These are phyloP conservation scores for Diophrys sp. DNA, from an alignment of 73 alveolate species.

Conservation along the genomic window DNA sequence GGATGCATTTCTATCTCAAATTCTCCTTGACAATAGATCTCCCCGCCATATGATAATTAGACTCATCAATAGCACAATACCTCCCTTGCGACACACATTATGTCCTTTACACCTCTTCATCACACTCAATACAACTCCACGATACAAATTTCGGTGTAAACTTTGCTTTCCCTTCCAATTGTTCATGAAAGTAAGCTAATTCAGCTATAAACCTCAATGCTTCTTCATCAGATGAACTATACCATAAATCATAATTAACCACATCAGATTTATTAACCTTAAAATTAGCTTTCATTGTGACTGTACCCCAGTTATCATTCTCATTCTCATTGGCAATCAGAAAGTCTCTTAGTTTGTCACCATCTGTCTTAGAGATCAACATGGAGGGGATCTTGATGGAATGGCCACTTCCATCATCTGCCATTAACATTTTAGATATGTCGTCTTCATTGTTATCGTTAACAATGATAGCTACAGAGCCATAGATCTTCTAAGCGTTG, in stretches of 20 bases:
- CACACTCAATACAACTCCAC: slow-evolving; percentile 61
- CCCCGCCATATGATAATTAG: slow-evolving; percentile 46
- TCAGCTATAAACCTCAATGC: slow-evolving; percentile 50
- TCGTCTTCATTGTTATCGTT: slow-evolving; percentile 57
- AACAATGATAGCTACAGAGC: slow-evolving; percentile 69
- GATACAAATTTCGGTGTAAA: slow-evolving; percentile 62
- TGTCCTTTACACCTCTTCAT: slow-evolving; percentile 11
- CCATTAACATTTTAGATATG: slow-evolving; percentile 65
- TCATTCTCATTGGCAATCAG: not conserved
- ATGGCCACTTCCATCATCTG: slow-evolving; percentile 96
- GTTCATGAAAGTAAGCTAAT: slow-evolving; percentile 19
- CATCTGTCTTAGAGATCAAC: slow-evolving; percentile 69
- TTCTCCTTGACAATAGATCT: slow-evolving; percentile 59
- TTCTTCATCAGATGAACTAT: slow-evolving; percentile 44
- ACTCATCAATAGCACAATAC: slow-evolving; percentile 65
- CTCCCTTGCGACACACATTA: slow-evolving; percentile 65
- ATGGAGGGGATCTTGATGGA: slow-evolving; percentile 80
- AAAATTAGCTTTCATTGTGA: slow-evolving; percentile 20
- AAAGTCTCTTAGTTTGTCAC: slow-evolving; percentile 59
- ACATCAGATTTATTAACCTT: slow-evolving; percentile 44
- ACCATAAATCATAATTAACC: slow-evolving; percentile 55
- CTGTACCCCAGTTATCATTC: not conserved
- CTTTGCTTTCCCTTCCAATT: slow-evolving; percentile 18
- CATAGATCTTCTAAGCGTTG: slow-evolving; percentile 80
- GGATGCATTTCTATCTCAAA: slow-evolving; percentile 45